A percentile compares a stretch with the other conserved stretches of the same genome.
phyloP scores from a whole-genome alignment of 441 rosid species.

The Populus hybrid region DNA sequence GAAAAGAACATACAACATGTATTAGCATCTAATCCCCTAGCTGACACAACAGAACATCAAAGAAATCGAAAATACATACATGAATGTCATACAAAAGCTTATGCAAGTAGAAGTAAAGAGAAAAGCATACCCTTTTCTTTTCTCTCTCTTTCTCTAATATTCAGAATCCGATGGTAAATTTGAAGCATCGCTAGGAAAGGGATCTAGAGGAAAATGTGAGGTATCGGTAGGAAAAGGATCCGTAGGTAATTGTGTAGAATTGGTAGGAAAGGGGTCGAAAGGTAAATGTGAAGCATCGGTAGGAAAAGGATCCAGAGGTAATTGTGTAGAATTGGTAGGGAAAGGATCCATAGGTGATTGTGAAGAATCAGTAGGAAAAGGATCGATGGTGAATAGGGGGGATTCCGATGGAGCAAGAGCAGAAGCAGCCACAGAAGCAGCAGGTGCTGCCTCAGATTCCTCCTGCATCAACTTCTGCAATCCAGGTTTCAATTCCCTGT shows the following conservation, averaged over 20 bases:
- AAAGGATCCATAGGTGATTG: not conserved
- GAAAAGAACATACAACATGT: conserved; percentile 18
- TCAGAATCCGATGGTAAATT: conserved; percentile 69
- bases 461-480: conserved; percentile 55
- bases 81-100: conserved; percentile 34
- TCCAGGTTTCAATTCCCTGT: conserved; percentile 64
- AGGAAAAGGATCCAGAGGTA: not conserved
- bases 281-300: not conserved
- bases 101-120: conserved; percentile 18
- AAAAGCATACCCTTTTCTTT: conserved; percentile 36
- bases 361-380: not conserved
- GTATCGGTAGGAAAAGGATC: conserved; percentile 17
- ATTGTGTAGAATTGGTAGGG: not conserved
- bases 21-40: conserved; percentile 21
- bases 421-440: conserved; percentile 5
- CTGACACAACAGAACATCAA: conserved; percentile 27
- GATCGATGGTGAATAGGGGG: not conserved
- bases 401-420: conserved; percentile 5
- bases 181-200: conserved; percentile 15
- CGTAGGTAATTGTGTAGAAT: conserved; percentile 10
- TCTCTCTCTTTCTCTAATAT: conserved; percentile 31
- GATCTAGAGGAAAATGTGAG: conserved; percentile 3
- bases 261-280: conserved; percentile 1
- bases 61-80: not conserved
- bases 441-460: conserved; percentile 34